Conservation (phyloP, 2,329 filamentous ascomycete species). For the Diatrype stigma region DNA sequence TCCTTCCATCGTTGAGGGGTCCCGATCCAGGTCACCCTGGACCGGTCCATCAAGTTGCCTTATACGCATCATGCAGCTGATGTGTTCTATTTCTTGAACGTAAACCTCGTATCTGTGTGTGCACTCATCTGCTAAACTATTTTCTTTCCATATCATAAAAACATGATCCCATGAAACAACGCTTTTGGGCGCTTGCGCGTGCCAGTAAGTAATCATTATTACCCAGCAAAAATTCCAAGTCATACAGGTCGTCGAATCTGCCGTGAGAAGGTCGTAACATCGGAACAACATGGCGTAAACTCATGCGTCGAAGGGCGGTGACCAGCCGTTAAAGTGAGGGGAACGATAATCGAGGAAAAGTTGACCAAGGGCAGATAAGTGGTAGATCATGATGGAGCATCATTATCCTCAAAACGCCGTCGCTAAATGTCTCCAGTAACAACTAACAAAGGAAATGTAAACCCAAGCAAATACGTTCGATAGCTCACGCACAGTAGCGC, state of each 20-base stretch:
- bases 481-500: neutral
- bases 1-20: too few relatives aligned
- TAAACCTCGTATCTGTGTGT: slow-evolving; percentile 2
- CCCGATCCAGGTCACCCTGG: too few relatives aligned
- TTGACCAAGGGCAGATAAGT: slow-evolving; percentile 19
- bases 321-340: slow-evolving; percentile 25
- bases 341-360: slow-evolving; percentile 20
- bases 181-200: slow-evolving; percentile 28
- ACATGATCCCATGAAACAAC: slow-evolving; percentile 22
- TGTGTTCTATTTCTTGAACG: slow-evolving; percentile 23
- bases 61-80: slow-evolving; percentile 11
- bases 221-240: slow-evolving; percentile 24
- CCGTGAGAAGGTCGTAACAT: slow-evolving; percentile 29
- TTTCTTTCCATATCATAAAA: slow-evolving; percentile 23
- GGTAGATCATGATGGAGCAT: slow-evolving; percentile 29
- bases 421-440: slow-evolving; percentile 36
- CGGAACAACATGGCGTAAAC: slow-evolving; percentile 27
- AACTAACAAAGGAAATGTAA: slow-evolving; percentile 27
- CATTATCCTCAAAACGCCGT: slow-evolving; percentile 39
- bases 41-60: too few relatives aligned
- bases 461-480: slow-evolving; percentile 13
- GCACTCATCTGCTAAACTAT: slow-evolving; percentile 11
- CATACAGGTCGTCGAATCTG: slow-evolving; percentile 32
- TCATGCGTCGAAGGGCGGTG: slow-evolving; percentile 23
- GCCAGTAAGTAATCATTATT: slow-evolving; percentile 10